Evolutionary conservation across 2,329 filamentous ascomycete genomes (phyloP).

Genomic region (Emmonsia crescens): DNA sequence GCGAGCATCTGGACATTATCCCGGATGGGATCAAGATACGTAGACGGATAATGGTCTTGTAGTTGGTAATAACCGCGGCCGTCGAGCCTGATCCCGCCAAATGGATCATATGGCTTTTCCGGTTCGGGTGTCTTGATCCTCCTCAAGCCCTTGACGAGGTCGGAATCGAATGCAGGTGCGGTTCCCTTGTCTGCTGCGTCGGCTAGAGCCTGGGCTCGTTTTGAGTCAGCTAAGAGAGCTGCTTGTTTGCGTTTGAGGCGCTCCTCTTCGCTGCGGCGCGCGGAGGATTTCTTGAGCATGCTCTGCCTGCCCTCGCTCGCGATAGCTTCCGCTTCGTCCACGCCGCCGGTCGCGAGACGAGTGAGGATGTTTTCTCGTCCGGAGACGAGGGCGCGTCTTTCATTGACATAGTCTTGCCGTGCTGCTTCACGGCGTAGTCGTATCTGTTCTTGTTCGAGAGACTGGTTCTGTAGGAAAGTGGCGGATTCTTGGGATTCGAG

Average conservation of each 20-base stretch:
- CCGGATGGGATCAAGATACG: slow-evolving; percentile 58
- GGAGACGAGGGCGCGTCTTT: slow-evolving; percentile 52
- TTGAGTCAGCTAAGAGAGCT: slow-evolving; percentile 23
- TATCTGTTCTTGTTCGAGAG: slow-evolving; percentile 56
- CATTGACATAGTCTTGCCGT: slow-evolving; percentile 58
- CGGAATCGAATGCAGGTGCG: slow-evolving; percentile 22
- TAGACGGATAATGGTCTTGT: slow-evolving; percentile 60
- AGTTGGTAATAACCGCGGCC: slow-evolving; percentile 59
- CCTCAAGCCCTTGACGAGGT: slow-evolving; percentile 70
- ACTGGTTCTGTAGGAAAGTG: slow-evolving; percentile 37
- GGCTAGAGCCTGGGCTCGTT: slow-evolving; percentile 20
- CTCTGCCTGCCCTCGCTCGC: slow-evolving; percentile 46
- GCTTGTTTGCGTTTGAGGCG: slow-evolving; percentile 37
- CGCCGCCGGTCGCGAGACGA: slow-evolving; percentile 51
- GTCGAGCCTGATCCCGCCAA: slow-evolving; percentile 59
- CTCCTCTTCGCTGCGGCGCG: slow-evolving; percentile 44
- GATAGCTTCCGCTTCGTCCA: slow-evolving; percentile 48
- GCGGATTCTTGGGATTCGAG: slow-evolving; percentile 39
- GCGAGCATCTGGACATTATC: slow-evolving; percentile 57
- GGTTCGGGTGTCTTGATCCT: slow-evolving; percentile 49
- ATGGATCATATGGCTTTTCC: slow-evolving; percentile 77
- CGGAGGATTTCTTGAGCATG: slow-evolving; percentile 61
- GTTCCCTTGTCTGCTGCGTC: slow-evolving; percentile 5
- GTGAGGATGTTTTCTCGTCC: slow-evolving; percentile 60
- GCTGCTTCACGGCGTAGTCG: slow-evolving; percentile 53